Conservation (phyloP, 805 yeast species). For the Schizosaccharomyces octosporus region DNA sequence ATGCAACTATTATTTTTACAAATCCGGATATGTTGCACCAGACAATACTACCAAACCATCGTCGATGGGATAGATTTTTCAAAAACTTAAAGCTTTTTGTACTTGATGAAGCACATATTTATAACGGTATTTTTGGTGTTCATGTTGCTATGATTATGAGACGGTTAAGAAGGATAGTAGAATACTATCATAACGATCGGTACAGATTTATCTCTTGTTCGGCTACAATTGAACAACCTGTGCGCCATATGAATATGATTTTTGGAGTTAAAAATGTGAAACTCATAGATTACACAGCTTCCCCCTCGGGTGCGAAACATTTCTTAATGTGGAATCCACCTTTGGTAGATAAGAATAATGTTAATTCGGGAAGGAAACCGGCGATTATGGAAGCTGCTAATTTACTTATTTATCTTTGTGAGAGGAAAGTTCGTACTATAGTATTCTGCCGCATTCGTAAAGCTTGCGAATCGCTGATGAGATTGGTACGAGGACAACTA, state of each 20-base stretch:
- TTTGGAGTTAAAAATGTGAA: constrained; percentile 41
- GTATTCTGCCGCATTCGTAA: constrained; percentile 74
- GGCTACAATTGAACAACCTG: constrained; percentile 67
- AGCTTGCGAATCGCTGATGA: constrained; percentile 70
- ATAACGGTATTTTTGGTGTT: constrained; percentile 76
- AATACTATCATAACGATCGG: constrained; percentile 25
- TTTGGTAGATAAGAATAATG: constrained; percentile 30
- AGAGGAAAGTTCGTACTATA: constrained; percentile 48
- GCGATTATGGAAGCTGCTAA: constrained; percentile 57
- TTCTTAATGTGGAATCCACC: constrained; percentile 75
- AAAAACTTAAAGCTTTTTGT: constrained; percentile 43
- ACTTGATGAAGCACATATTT: constrained; percentile 60
- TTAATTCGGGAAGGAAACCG: constrained; percentile 35
- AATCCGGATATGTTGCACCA: constrained; percentile 89
- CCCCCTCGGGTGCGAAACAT: constrained; percentile 60
- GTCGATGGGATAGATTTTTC: constrained; percentile 48
- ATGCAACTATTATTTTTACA: constrained; percentile 64
- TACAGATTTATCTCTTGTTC: constrained; percentile 69
- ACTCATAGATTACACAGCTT: constrained; percentile 57
- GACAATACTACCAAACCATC: constrained; percentile 56
- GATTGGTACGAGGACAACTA: constrained; percentile 42
- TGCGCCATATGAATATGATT: constrained; percentile 40
- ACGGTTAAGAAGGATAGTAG: constrained; percentile 43
- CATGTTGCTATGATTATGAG: constrained; percentile 74
- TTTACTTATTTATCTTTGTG: constrained; percentile 38